Evolutionary conservation across 495 filamentous ascomycete species (phyloP).

Genomic region (Cryomyces minteri): DNA sequence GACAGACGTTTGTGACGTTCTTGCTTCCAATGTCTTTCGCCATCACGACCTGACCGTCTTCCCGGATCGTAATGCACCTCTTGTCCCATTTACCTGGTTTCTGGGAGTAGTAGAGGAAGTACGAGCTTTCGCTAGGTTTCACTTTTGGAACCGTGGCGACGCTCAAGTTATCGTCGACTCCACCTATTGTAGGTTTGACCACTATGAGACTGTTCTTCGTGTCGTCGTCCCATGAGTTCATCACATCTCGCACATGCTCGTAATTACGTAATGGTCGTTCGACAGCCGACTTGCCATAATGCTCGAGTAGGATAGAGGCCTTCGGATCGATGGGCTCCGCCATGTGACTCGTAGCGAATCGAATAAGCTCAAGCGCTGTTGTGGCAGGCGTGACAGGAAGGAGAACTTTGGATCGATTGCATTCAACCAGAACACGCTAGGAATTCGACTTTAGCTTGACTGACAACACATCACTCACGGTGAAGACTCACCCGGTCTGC

Average conservation of each 20-base stretch:
- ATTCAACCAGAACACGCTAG: constrained; percentile 47
- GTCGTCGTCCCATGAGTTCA: constrained; percentile 85
- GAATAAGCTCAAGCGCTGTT: constrained; percentile 51
- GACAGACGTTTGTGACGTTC: constrained; percentile 54
- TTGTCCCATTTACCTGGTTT: constrained; percentile 75
- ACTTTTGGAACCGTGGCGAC: constrained; percentile 32
- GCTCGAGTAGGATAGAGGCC: constrained; percentile 52
- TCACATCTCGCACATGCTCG: constrained; percentile 69
- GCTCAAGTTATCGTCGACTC: constrained; percentile 29
- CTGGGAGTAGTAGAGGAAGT: constrained; percentile 64
- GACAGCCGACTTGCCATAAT: constrained; percentile 55
- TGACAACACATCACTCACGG: background rate
- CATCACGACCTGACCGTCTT: constrained; percentile 56
- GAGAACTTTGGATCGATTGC: constrained; percentile 37
- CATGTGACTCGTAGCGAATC: constrained; percentile 33
- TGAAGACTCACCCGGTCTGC: constrained; percentile 42
- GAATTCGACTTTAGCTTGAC: constrained; percentile 1
- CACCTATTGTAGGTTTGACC: constrained; percentile 27
- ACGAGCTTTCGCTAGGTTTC: constrained; percentile 41
- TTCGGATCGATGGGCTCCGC: constrained; percentile 37
- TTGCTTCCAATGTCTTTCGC: constrained; percentile 50
- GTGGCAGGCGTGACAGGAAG: constrained; percentile 57
- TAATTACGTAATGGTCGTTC: constrained; percentile 73
- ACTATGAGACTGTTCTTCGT: constrained; percentile 50
- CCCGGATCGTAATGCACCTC: constrained; percentile 52